Base-by-base conservation (phyloP, 2,329 filamentous ascomycete species). In the Balansia obtecta region DNA sequence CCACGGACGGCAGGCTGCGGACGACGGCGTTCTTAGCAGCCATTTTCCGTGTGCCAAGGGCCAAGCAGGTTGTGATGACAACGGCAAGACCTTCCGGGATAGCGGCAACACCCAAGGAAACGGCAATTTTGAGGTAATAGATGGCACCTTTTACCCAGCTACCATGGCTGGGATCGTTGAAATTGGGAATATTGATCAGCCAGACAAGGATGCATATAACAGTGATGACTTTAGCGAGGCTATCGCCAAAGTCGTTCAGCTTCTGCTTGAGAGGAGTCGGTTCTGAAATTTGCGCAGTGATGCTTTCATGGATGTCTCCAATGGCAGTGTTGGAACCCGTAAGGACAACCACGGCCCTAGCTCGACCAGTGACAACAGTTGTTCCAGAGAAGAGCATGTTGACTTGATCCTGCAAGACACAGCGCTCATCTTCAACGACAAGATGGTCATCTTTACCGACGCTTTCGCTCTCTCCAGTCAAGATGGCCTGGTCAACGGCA, bases 351-450 rank as follows among this genome's bases (percentile, higher is more conserved):
- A 97, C 72, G 42, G 93, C 93, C 60, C 81, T 90, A 47, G 93
- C 94, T 66, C 91, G 88, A 54, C 93, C 93, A 56, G 86, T 95
- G 18, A 96, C 91, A 16, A 98, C 89, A 3, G 93, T 97, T 6
- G 94, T 98, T 61, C 94, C 94, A 1, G 94, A 98, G 71, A 98
- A 98, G 53, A 98, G 77, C 80, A 95, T 96, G 68, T 98, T 98
- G 72, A 86, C 72, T 72, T 97, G 93, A 65, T 98, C 93, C 72
- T 98, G 93, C 71, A 95, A 88, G 58, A 98, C 94, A 43, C 91
- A 90, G 69, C 86, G 83, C 44, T 77, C 72, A 63, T 97, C 93
- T 58, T 79, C 73, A 57, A 97, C 74, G 4, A 81, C 69, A 6
- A 77, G 73, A 3, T 65, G 65, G 46, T 77, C 78, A 60, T 91